Evolutionary conservation across 1,284 basidiomycete genomes (phyloP).

Genomic region (Peniophora sp.): DNA sequence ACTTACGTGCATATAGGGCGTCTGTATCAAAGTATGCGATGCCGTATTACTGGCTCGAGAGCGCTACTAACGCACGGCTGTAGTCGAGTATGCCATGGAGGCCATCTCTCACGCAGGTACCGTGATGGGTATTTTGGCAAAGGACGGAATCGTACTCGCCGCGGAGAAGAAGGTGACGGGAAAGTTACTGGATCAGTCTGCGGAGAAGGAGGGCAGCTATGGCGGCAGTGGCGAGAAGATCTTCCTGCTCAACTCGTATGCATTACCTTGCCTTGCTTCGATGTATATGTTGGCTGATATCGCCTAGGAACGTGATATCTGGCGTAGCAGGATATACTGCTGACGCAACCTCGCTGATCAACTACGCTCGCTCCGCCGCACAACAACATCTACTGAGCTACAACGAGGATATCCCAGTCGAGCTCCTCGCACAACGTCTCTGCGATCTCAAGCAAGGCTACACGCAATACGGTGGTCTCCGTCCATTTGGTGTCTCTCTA

Average conservation of each 20-base stretch:
- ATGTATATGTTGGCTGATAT: not conserved
- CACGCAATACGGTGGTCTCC: slow-evolving; percentile 95
- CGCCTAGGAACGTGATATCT: slow-evolving; percentile 81
- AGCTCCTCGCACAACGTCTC: slow-evolving; percentile 87
- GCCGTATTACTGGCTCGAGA: not conserved
- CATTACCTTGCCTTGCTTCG: slow-evolving; percentile 15
- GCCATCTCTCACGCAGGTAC: slow-evolving; percentile 97
- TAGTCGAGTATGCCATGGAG: slow-evolving; percentile 99
- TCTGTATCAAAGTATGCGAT: slow-evolving; percentile 78
- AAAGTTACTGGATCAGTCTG: slow-evolving; percentile 88
- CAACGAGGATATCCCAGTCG: slow-evolving; percentile 97
- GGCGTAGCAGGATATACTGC: slow-evolving; percentile 96
- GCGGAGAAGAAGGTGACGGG: slow-evolving; percentile 99
- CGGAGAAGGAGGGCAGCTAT: slow-evolving; percentile 81
- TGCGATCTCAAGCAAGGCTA: slow-evolving; percentile 99
- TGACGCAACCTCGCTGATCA: slow-evolving; percentile 96
- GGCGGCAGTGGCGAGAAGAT: slow-evolving; percentile 97
- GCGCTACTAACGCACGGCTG: slow-evolving; percentile 6
- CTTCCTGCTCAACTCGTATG: slow-evolving; percentile 84
- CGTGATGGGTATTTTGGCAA: slow-evolving; percentile 90
- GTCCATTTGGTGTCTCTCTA: slow-evolving; percentile 95
- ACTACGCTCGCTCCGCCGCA: slow-evolving; percentile 87
- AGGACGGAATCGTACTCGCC: slow-evolving; percentile 94
- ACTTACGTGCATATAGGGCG: slow-evolving; percentile 48
- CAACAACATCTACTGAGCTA: slow-evolving; percentile 86